Percentiles rank a stretch among this genome's conserved stretches.
phyloP scores from a whole-genome alignment of 2,329 filamentous ascomycete species.

The Alternaria postmessia region DNA sequence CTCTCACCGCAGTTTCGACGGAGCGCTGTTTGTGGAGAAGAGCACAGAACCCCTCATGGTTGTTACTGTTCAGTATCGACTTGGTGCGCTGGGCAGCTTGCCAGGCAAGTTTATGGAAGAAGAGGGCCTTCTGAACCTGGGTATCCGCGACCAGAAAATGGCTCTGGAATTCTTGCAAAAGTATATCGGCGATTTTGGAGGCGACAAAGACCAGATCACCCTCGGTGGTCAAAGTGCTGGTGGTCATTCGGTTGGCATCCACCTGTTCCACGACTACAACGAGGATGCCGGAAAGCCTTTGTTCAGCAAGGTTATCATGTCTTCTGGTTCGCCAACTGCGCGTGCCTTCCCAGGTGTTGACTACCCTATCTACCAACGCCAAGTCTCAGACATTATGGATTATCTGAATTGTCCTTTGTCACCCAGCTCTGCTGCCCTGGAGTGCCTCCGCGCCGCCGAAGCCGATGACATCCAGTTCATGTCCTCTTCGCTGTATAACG shows the following conservation, averaged over 20 bases:
- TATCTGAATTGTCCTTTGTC: conserved; percentile 37
- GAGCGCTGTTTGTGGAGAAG: conserved; percentile 43
- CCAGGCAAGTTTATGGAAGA: conserved; percentile 46
- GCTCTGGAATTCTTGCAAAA: conserved; percentile 51
- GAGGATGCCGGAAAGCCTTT: conserved; percentile 39
- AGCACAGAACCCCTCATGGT: conserved; percentile 44
- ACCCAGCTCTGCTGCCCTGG: conserved; percentile 42
- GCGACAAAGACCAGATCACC: conserved; percentile 51
- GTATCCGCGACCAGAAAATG: conserved; percentile 40
- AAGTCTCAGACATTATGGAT: conserved; percentile 43
- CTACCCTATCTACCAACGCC: conserved; percentile 40
- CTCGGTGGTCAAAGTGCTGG: conserved; percentile 54
- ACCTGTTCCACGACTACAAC: conserved; percentile 50
- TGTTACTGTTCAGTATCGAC: conserved; percentile 46
- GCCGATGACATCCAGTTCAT: conserved; percentile 51
- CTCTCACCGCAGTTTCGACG: conserved; percentile 44
- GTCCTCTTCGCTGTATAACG: conserved; percentile 51
- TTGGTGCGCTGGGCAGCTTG: conserved; percentile 45
- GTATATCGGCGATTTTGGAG: conserved; percentile 51
- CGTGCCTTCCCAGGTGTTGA: conserved; percentile 46
- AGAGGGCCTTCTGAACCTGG: conserved; percentile 45
- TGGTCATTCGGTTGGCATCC: conserved; percentile 47
- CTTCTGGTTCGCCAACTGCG: conserved; percentile 47
- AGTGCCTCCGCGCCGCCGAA: conserved; percentile 52
- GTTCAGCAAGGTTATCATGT: conserved; percentile 45